Conservation (phyloP, 2,329 filamentous ascomycete genomes). For the Cytospora paraplurivora region DNA sequence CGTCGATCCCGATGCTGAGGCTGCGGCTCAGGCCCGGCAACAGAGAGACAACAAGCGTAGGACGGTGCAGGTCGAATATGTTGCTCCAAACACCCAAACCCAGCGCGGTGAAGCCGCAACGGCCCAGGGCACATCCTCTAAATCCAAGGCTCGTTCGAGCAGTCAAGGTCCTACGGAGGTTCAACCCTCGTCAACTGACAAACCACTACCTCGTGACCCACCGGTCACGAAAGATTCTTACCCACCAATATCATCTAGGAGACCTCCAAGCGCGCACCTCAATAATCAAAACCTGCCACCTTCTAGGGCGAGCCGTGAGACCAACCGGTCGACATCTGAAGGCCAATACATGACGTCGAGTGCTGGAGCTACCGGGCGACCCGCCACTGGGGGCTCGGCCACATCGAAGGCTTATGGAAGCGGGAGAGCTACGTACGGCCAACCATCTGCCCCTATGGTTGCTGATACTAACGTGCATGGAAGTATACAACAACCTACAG, state of each 20-base stretch:
- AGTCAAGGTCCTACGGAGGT: constrained; percentile 55
- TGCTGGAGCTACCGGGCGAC: constrained; percentile 57
- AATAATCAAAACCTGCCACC: constrained; percentile 47
- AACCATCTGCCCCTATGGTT: constrained; percentile 83
- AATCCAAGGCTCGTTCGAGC: constrained; percentile 57
- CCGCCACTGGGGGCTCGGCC: constrained; percentile 76
- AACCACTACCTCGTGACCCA: constrained; percentile 62
- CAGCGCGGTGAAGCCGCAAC: constrained; percentile 61
- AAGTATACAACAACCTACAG: constrained; percentile 78
- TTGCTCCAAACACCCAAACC: constrained; percentile 85
- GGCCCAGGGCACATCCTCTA: constrained; percentile 38
- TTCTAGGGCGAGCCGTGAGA: constrained; percentile 52
- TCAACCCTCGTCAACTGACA: constrained; percentile 45
- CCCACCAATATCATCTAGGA: constrained; percentile 40
- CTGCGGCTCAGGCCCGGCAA: constrained; percentile 53
- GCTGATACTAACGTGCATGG: constrained; percentile 88
- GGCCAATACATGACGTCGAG: constrained; percentile 53
- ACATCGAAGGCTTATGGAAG: constrained; percentile 62
- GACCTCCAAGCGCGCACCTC: constrained; percentile 53
- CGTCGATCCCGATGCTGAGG: constrained; percentile 67
- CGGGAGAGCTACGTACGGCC: constrained; percentile 76
- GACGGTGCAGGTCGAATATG: constrained; percentile 97
- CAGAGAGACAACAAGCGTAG: constrained; percentile 88
- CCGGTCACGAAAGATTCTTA: constrained; percentile 49
- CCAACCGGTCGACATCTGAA: constrained; percentile 58